Evolutionary conservation across 352 stramenopile species (phyloP), one percentile per base, ranked within the genome.

Genomic region (Globisporangium cylindrosporum): DNA sequence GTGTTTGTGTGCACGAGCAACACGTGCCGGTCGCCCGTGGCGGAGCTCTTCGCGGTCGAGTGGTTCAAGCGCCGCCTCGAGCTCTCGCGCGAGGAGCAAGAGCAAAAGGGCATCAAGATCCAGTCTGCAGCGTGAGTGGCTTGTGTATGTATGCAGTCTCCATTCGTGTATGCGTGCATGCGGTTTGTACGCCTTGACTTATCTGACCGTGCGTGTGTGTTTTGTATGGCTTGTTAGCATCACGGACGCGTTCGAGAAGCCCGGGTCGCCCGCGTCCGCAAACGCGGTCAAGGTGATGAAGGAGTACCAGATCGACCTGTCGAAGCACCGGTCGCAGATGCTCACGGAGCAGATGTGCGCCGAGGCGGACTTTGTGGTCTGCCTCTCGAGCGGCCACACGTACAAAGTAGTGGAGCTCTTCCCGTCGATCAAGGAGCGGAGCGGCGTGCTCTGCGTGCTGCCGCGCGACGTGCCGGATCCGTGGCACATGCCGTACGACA

Each of bases 1-100:
- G 71, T 95, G 60, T 95, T 95, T 54, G 85, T 93, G 56, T 95
- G 87, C 75, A 92, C 87, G 38, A 93, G 87, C 74, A 95, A 95
- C 73, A 93, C 85, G 62, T 93, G 85, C 67, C 83, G 87, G 43
- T 95, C 87, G 54, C 84, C 87, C 5, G 84, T 92, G 56, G 82
- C 85, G 0, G 85, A 95, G 75, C 68, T 82, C 32, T 91, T 93
- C 51, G 82, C 87, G 6, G 79, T 93, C 60, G 82, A 95, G 61
- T 95, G 87, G 82, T 84, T 95, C 58, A 80, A 81, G 46, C 83
- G 81, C 27, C 79, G 82, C 34, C 73, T 91, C 22, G 80, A 81
- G 59, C 83, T 93, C 72, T 78, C 84, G 55, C 83, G 83, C 62
- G 71, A 81, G 73, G 78, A 92, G 64, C 84, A 91, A 62, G 83